Evolutionary conservation across 306 rosid genomes (phyloP).

Genomic region (Alnus glutinosa): DNA sequence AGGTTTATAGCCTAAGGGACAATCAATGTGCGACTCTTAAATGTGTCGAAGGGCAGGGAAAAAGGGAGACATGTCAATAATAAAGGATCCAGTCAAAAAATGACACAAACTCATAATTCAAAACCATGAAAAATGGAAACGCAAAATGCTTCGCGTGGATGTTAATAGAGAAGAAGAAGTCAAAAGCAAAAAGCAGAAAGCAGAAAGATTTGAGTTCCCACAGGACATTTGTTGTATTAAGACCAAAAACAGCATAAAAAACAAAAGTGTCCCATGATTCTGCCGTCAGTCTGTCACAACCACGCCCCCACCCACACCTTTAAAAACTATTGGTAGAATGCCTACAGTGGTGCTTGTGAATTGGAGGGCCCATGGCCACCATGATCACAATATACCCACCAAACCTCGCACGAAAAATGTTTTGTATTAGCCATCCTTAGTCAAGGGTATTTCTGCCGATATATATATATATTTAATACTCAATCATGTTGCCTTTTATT

Average conservation of each 20-base stretch:
- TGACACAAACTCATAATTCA: neutral
- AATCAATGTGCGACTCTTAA: too few relatives aligned
- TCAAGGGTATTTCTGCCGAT: neutral
- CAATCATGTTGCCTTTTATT: neutral
- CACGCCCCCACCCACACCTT: conserved; percentile 20
- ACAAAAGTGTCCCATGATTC: conserved; percentile 27
- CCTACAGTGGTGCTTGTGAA: conserved; percentile 10
- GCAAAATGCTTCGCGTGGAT: neutral
- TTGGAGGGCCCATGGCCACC: conserved; percentile 23
- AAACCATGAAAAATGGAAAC: neutral
- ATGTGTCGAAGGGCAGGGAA: too few relatives aligned
- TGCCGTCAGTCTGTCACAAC: conserved; percentile 7
- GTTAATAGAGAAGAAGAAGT: conserved; percentile 11
- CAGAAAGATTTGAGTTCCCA: conserved; percentile 9
- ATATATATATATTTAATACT: conserved; percentile 4
- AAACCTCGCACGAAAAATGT: conserved; percentile 5
- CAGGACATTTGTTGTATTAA: neutral
- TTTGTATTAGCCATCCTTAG: neutral
- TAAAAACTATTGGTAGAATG: neutral
- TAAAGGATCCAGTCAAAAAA: too few relatives aligned
- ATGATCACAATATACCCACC: conserved; percentile 19
- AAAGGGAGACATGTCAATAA: too few relatives aligned
- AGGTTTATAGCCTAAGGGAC: too few relatives aligned
- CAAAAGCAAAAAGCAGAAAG: conserved; percentile 18
- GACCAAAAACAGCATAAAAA: conserved; percentile 10